These are phyloP conservation scores for Ascomycota sp. DNA, from an alignment of 2,329 filamentous ascomycete species.

Conservation along the genomic window DNA sequence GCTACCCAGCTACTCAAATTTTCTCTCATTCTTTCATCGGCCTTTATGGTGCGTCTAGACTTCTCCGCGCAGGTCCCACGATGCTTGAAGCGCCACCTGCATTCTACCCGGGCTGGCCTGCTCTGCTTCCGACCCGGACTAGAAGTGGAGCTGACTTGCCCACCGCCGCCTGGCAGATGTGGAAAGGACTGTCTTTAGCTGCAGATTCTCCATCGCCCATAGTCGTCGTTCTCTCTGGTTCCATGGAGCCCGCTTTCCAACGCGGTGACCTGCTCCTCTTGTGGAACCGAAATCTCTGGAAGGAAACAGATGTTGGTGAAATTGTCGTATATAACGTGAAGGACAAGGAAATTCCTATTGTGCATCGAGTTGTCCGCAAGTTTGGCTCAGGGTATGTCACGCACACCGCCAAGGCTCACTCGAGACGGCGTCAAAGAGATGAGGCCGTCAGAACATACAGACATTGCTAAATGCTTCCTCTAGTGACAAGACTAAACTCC, in stretches of 20 bases:
- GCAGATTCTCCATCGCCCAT: slow-evolving; percentile 60
- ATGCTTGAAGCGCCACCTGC: not conserved
- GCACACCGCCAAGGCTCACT: not conserved
- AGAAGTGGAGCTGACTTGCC: too few species aligned
- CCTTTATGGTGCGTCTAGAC: slow-evolving; percentile 55
- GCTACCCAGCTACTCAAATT: slow-evolving; percentile 77
- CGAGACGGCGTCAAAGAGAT: not conserved
- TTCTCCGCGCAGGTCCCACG: too few species aligned
- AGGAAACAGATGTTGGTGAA: slow-evolving; percentile 33
- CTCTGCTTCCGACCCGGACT: not conserved
- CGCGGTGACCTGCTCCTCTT: slow-evolving; percentile 56
- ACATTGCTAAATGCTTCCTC: not conserved
- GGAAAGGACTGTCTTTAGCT: slow-evolving; percentile 70
- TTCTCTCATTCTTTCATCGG: slow-evolving; percentile 70
- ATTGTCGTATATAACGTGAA: slow-evolving; percentile 58
- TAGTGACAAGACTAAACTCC: slow-evolving; percentile 43
- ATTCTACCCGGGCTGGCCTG: too few species aligned
- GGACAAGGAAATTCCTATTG: slow-evolving; percentile 93
- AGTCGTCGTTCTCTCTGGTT: slow-evolving; percentile 67
- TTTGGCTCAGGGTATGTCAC: slow-evolving; percentile 34
- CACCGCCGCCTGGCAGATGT: slow-evolving; percentile 30
- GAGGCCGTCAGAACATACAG: not conserved
- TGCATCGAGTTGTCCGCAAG: slow-evolving; percentile 73
- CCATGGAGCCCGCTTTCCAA: slow-evolving; percentile 69
- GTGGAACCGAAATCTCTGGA: slow-evolving; percentile 49